A percentile compares a stretch with the other conserved stretches of the same genome.
Conservation (phyloP, 257 asterid genomes). For the Phtheirospermum japonicum region DNA sequence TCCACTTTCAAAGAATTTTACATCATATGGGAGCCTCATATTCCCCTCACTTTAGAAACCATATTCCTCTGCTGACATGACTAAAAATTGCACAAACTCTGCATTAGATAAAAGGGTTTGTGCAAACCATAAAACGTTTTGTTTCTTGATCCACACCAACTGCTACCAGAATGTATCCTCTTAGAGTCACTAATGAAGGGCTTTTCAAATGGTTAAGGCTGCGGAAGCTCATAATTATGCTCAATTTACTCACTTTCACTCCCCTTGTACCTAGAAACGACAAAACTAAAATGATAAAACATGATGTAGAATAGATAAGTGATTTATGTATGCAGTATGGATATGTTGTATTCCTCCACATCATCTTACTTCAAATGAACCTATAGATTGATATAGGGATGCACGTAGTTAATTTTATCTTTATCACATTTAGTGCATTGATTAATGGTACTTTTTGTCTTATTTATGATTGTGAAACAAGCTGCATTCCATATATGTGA, state of each 20-base stretch:
- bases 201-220: conserved; percentile 25
- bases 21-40: conserved; percentile 52
- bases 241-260: conserved; percentile 38
- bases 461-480: no score
- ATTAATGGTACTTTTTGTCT: neutral
- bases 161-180: conserved; percentile 57
- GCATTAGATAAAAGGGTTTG: conserved; percentile 40
- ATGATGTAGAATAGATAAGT: neutral
- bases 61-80: conserved; percentile 60
- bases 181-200: conserved; percentile 32
- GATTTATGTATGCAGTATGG: neutral
- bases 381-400: no score
- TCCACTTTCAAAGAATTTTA: conserved; percentile 47
- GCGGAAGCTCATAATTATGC: conserved; percentile 28
- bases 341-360: neutral
- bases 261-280: conserved; percentile 34
- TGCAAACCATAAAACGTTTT: conserved; percentile 52
- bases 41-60: conserved; percentile 57
- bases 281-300: no score
- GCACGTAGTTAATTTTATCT: conserved; percentile 2
- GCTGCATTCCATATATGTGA: no score
- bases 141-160: conserved; percentile 47
- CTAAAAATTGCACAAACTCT: conserved; percentile 49
- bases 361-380: neutral
- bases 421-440: conserved; percentile 1